Evolutionary conservation across 768 basidiomycete species (phyloP).

Genomic region (Rhodotorula graminis): DNA sequence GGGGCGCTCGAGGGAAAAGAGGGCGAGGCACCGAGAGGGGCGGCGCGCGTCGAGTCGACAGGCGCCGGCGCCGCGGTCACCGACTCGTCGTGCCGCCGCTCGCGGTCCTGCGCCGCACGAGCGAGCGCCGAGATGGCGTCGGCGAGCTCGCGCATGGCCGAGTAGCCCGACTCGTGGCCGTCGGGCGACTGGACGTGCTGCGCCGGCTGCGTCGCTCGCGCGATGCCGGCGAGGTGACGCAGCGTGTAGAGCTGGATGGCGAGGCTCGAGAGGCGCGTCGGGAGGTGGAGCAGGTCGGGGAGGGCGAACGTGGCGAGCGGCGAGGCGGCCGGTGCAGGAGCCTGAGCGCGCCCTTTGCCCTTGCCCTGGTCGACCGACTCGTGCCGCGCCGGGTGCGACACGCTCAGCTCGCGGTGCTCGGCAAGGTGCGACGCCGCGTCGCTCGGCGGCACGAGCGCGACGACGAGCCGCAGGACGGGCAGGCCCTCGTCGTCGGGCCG

Average conservation of each 20-base stretch:
- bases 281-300: slow-evolving; percentile 34
- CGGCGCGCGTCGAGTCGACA: not conserved
- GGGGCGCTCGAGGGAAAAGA: no score
- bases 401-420: slow-evolving; percentile 15
- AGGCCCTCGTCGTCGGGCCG: slow-evolving; percentile 24
- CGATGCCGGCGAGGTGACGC: slow-evolving; percentile 33
- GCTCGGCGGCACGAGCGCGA: slow-evolving; percentile 15
- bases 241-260: slow-evolving; percentile 37
- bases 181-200: not conserved
- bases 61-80: not conserved
- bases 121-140: slow-evolving; percentile 9
- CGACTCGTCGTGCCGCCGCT: not conserved
- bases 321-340: not conserved
- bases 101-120: not conserved
- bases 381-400: not conserved
- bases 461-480: slow-evolving; percentile 17
- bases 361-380: slow-evolving; percentile 5
- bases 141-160: slow-evolving; percentile 18
- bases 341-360: slow-evolving; percentile 10
- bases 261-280: slow-evolving; percentile 25
- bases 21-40: not conserved
- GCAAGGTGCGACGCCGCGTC: not conserved
- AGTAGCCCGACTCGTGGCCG: slow-evolving; percentile 10
- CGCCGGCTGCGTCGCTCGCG: slow-evolving; percentile 27
- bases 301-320: slow-evolving; percentile 16